These are phyloP conservation scores for Eutypa lata DNA, from an alignment of 2,329 filamentous ascomycete species.

Conservation along the genomic window DNA sequence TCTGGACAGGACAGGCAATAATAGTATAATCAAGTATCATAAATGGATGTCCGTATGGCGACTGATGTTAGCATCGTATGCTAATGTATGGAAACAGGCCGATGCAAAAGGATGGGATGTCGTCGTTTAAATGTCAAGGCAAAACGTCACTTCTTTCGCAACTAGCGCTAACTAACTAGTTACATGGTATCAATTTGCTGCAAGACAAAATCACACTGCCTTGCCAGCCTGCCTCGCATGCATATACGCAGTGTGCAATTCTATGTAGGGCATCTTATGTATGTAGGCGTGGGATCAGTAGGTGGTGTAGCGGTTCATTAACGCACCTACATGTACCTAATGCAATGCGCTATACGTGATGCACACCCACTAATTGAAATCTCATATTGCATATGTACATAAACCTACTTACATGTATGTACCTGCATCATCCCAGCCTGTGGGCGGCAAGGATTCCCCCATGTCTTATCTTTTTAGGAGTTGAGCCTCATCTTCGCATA, in stretches of 20 bases:
- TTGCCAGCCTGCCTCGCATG: not conserved
- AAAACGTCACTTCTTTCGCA: not conserved
- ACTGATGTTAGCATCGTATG: too few species aligned
- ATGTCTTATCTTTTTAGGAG: too few species aligned
- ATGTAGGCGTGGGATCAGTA: too few species aligned
- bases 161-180: not conserved
- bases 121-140: not conserved
- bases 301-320: too few species aligned
- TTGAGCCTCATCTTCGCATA: too few species aligned
- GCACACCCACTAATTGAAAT: constrained; percentile 4
- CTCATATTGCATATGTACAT: not conserved
- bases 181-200: not conserved
- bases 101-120: not conserved
- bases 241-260: not conserved
- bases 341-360: too few species aligned
- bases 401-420: not conserved
- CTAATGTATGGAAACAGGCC: not conserved
- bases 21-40: too few species aligned
- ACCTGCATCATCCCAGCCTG: not conserved
- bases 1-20: too few species aligned
- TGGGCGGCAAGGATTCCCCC: too few species aligned
- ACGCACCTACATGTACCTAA: too few species aligned
- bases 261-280: not conserved
- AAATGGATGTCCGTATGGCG: too few species aligned
- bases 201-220: not conserved